Conservation (phyloP, 805 yeast species). For the Barnettozyma wickerhamii region DNA sequence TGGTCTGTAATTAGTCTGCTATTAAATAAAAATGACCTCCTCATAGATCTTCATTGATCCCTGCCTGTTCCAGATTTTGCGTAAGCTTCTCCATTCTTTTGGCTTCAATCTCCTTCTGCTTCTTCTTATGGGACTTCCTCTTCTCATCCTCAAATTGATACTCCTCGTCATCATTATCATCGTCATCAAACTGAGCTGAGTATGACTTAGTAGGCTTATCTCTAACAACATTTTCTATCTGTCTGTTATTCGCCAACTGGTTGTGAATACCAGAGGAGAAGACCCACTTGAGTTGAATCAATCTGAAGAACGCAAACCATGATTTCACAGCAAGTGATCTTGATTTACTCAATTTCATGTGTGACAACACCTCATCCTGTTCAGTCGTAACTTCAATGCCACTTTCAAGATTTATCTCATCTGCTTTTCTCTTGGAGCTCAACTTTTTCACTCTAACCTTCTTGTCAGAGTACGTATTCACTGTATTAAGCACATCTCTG, state of each 20-base stretch:
- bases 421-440: conserved; percentile 11
- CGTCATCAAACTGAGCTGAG: conserved; percentile 10
- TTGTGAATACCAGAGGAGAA: conserved; percentile 23
- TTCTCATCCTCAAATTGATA: conserved; percentile 10
- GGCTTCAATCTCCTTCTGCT: conserved; percentile 20
- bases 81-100: conserved; percentile 21
- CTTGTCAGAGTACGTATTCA: conserved; percentile 35
- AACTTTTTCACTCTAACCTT: conserved; percentile 30
- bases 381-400: neutral
- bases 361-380: conserved; percentile 19
- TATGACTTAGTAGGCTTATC: conserved; percentile 15
- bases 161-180: conserved; percentile 12
- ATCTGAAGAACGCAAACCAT: conserved; percentile 27
- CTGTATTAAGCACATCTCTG: conserved; percentile 50
- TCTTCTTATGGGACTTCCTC: conserved; percentile 15
- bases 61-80: conserved; percentile 19
- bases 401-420: conserved; percentile 4
- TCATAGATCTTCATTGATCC: conserved; percentile 11
- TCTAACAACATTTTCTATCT: conserved; percentile 17
- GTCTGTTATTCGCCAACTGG: conserved; percentile 23
- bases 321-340: conserved; percentile 26
- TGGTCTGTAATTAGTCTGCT: neutral
- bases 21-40: neutral
- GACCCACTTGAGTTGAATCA: conserved; percentile 24
- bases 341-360: conserved; percentile 24